Base-by-base conservation (phyloP, 805 yeast genomes). In the Barnettozyma sp. region DNA sequence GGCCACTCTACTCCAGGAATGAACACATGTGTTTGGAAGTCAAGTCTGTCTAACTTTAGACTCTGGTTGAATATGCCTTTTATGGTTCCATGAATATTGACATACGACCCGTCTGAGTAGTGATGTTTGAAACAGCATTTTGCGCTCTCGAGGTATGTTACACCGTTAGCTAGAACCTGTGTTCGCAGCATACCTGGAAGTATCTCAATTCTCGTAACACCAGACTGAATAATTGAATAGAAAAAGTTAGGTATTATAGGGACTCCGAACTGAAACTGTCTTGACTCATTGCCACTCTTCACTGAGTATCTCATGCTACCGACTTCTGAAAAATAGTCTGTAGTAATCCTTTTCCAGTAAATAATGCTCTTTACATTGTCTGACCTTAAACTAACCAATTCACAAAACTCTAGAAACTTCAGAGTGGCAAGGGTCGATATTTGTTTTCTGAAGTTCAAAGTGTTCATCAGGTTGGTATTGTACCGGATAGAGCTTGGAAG, bases 31-130 rank as follows among this genome's bases (percentile, higher is more conserved):
- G 70, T 56, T 18, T 70, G 71, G 42, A 80, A 61, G 49, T 83
- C 94, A 28, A 81, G 54, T 75, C 82, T 81, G 45, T 84, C 94
- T 20, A 86, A 71, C 43, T 73, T 70, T 41, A 83, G 61, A 35
- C 68, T 71, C 22, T 78, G 63, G 50, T 75, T 78, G 59, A 85
- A 71, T 6, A 75, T 63, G 8, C 82, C 73, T 43, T 76, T 75
- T 27, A 78, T 58, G 14, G 72, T 73, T 0, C 90, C 84, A 39
- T 66, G 64, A 32, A 79, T 70, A 8, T 73, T 68, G 7, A 82
- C 75, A 45, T 70, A 69, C 3, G 88, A 77, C 0, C 92, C 94
- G 56, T 84, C 94, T 2, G 62, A 56, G 51, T 76, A 82, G 55
- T 71, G 65, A 44, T 68, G 71, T 13, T 70, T 62, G 30, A 70